Base-by-base conservation (phyloP, 495 filamentous ascomycete genomes). In the Podospora australis region DNA sequence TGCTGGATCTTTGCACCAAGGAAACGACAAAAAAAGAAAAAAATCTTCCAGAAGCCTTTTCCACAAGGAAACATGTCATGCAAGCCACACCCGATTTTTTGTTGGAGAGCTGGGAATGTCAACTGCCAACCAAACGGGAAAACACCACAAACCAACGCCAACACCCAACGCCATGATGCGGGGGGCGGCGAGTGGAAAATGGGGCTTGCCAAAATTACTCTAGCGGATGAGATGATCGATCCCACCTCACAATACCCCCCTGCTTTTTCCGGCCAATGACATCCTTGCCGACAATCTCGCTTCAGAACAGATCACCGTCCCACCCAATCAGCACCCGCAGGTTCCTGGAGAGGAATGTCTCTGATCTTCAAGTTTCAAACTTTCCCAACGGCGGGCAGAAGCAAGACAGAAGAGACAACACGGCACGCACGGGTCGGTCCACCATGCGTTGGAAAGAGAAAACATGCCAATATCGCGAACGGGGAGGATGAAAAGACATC, bases 221-320 rank as follows among this genome's bases (percentile, higher is more conserved):
- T 36, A 36, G 32, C 32, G 32, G 14, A 36, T 36, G n/a, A 36
- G 9, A 13, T 0, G 26, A 6, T 29, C 6, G 30, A 35, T 6
- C 32, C 32, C 32, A 19, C 32, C 32, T 36, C 13, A 17, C 14
- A 36, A 36, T 36, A 36, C 32, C 32, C 32, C 32, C n/a, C 32
- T 16, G 32, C 3, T 36, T 14, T 6, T 36, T 13, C 19, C 8
- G 23, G 21, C 59, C 59, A 63, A 60, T 59, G 10, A 45, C 14
- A 29, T 36, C 35, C 42, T 24, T 38, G 54, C 39, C 16, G 46
- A 25, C 57, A 63, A 63, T 63, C 52, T 63, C 59, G 59, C 59
- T 63, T 57, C 38, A 38, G 32, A 16, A 19, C 9, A 11, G 45
- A 46, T 48, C 29, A 9, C 16, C 24, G 19, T 25, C 3, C 24